Evolutionary conservation across 805 yeast species (phyloP).

Genomic region (Cephaloascus albidus): DNA sequence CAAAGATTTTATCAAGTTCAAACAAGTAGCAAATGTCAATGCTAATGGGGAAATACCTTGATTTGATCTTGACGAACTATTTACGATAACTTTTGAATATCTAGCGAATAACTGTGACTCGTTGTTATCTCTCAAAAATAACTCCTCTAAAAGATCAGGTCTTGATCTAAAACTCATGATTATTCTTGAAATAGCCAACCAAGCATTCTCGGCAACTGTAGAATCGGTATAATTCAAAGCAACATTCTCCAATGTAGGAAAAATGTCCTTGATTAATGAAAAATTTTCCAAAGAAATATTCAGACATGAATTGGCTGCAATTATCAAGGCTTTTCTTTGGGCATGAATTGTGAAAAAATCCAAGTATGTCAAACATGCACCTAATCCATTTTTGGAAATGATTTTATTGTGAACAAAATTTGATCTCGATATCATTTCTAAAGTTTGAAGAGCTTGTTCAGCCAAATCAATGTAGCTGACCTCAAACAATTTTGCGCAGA

Average conservation of each 20-base stretch:
- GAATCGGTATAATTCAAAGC: slow-evolving; percentile 47
- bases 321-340: slow-evolving; percentile 70
- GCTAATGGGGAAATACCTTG: neutral
- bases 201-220: slow-evolving; percentile 51
- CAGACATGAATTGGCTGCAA: slow-evolving; percentile 62
- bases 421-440: slow-evolving; percentile 55
- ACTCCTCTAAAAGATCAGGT: slow-evolving; percentile 33
- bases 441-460: slow-evolving; percentile 77
- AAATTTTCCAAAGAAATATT: slow-evolving; percentile 35
- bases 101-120: slow-evolving; percentile 3
- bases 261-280: slow-evolving; percentile 40
- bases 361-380: slow-evolving; percentile 58
- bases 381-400: slow-evolving; percentile 50
- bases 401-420: slow-evolving; percentile 39
- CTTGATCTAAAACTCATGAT: slow-evolving; percentile 37
- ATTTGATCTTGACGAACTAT: slow-evolving; percentile 1
- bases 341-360: slow-evolving; percentile 89
- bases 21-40: slow-evolving; percentile 21
- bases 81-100: slow-evolving; percentile 13
- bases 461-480: slow-evolving; percentile 84
- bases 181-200: slow-evolving; percentile 54
- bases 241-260: slow-evolving; percentile 51
- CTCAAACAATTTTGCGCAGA: slow-evolving; percentile 59
- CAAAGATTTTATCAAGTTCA: slow-evolving; percentile 33
- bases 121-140: slow-evolving; percentile 8